A percentile compares a stretch with the other conserved stretches of the same genome.
These are phyloP conservation scores for Microascus cirrosus DNA, from an alignment of 2,329 filamentous ascomycete species.

Conservation along the genomic window DNA sequence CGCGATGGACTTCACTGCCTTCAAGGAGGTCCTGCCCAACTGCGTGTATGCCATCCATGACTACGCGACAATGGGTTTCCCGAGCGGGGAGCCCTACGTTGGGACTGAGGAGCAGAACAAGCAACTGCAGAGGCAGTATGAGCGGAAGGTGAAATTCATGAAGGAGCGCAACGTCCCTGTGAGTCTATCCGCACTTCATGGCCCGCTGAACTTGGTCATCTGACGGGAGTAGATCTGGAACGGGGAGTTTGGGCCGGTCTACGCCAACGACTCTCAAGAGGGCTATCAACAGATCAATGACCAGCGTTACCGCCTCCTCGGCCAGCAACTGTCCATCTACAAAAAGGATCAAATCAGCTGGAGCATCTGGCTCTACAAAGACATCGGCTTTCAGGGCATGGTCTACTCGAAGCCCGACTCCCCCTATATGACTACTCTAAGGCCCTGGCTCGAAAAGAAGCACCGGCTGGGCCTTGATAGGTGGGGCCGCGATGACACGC, in stretches of 20 bases:
- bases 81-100: constrained; percentile 23
- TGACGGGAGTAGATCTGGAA: too few relatives aligned
- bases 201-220: too few relatives aligned
- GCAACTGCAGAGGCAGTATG: constrained; percentile 24
- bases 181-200: too few relatives aligned
- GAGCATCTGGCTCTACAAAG: constrained; percentile 51
- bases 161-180: constrained; percentile 22
- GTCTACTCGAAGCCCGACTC: constrained; percentile 32
- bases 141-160: constrained; percentile 32
- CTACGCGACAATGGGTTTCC: constrained; percentile 40
- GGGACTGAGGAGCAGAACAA: constrained; percentile 27
- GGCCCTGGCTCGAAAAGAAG: constrained; percentile 45
- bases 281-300: constrained; percentile 22
- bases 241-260: constrained; percentile 40
- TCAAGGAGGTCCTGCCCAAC: constrained; percentile 29
- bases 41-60: constrained; percentile 42
- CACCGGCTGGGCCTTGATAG: constrained; percentile 38
- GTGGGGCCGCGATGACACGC: constrained; percentile 31
- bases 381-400: constrained; percentile 46
- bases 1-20: constrained; percentile 36
- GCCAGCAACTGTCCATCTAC: constrained; percentile 27
- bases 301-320: constrained; percentile 27
- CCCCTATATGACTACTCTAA: constrained; percentile 37
- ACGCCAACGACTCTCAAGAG: constrained; percentile 27
- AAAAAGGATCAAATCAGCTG: constrained; percentile 32